Conservation (phyloP, 2,329 filamentous ascomycete species). For the Ophiostoma fasciatum region DNA sequence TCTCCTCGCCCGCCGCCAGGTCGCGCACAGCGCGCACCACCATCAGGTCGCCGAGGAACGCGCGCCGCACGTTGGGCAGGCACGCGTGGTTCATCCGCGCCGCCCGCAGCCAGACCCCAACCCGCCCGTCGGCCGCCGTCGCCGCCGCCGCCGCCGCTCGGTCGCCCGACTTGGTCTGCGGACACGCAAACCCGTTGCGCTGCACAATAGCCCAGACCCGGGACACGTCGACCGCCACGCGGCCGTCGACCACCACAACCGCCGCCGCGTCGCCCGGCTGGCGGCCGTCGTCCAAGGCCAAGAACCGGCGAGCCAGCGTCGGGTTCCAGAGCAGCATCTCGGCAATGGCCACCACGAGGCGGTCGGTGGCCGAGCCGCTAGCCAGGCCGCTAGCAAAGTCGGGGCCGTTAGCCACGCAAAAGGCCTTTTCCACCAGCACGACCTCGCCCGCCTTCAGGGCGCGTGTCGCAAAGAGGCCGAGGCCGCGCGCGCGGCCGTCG, state of each 20-base stretch:
- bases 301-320: slow-evolving; percentile 6
- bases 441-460: not conserved
- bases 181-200: not conserved
- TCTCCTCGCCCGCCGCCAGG: slow-evolving; percentile 22
- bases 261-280: too few species aligned
- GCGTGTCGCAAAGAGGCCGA: not conserved
- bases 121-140: not conserved
- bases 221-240: not conserved
- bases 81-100: slow-evolving; percentile 18
- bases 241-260: not conserved
- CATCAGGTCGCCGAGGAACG: slow-evolving; percentile 19
- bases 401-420: not conserved
- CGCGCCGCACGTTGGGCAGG: slow-evolving; percentile 17
- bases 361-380: too few species aligned
- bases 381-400: too few species aligned
- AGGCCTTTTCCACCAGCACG: slow-evolving; percentile 1
- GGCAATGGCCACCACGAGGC: too few species aligned
- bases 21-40: slow-evolving; percentile 21
- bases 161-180: not conserved
- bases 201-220: not conserved
- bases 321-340: slow-evolving; percentile 10
- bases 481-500: not conserved
- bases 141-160: too few species aligned
- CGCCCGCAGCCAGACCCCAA: slow-evolving; percentile 16
- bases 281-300: slow-evolving; percentile 9